Percentiles rank a stretch among this genome's conserved stretches.
Conservation (phyloP, 208 protist genomes). For the Crithidia brevicula region DNA sequence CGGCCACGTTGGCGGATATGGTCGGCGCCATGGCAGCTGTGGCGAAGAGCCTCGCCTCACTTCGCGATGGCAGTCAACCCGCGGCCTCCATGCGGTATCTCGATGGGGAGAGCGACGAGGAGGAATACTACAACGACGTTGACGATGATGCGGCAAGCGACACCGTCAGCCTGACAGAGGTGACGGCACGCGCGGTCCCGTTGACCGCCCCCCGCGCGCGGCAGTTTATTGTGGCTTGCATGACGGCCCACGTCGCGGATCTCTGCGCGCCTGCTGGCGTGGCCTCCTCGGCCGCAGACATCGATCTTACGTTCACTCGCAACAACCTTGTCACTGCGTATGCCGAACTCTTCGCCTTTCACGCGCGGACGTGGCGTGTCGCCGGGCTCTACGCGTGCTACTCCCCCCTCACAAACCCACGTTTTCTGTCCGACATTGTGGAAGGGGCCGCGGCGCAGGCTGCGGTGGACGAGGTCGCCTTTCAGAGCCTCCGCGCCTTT, state of each 20-base stretch:
- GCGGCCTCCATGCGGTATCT: neutral
- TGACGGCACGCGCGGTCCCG: neutral
- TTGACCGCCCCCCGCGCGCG: constrained; percentile 13
- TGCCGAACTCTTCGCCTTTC: constrained; percentile 45
- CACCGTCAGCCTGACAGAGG: constrained; percentile 18
- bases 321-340: constrained; percentile 62
- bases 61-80: neutral
- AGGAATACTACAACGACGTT: constrained; percentile 21
- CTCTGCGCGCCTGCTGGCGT: constrained; percentile 56
- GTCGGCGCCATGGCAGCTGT: constrained; percentile 51
- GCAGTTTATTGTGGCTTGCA: constrained; percentile 53
- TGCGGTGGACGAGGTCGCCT: constrained; percentile 39
- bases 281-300: constrained; percentile 36
- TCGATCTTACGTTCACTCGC: constrained; percentile 61
- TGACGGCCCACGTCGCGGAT: constrained; percentile 84
- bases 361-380: constrained; percentile 60
- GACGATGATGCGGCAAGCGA: constrained; percentile 32
- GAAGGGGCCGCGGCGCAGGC: constrained; percentile 35
- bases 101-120: constrained; percentile 1
- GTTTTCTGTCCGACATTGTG: constrained; percentile 44
- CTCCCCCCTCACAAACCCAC: constrained; percentile 75
- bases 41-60: constrained; percentile 1
- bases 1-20: constrained; percentile 42
- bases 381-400: constrained; percentile 68
- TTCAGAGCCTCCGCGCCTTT: constrained; percentile 50